phyloP scores from a whole-genome alignment of 495 filamentous ascomycete species.

The Podospora anserina region DNA sequence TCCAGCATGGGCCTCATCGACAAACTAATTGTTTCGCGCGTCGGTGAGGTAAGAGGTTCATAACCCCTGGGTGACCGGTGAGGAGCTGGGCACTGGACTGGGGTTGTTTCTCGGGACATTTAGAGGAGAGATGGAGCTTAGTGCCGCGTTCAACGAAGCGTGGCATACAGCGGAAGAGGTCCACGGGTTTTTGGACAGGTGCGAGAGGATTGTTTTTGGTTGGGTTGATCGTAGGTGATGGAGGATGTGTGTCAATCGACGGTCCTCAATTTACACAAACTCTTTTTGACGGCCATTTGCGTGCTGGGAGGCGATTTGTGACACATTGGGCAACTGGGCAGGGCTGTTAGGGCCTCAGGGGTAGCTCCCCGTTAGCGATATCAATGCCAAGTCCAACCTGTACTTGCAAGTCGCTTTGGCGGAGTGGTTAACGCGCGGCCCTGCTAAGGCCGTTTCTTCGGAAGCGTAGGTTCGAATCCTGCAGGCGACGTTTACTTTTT shows the following conservation, averaged over 20 bases:
- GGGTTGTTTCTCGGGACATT: slow-evolving; percentile 42
- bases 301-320: not conserved
- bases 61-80: slow-evolving; percentile 43
- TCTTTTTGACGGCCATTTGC: not conserved
- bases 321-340: not conserved
- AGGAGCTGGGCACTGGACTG: slow-evolving; percentile 38
- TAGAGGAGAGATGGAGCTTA: slow-evolving; percentile 33
- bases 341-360: not conserved
- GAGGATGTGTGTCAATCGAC: not conserved
- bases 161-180: slow-evolving; percentile 35
- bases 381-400: not conserved
- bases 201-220: slow-evolving; percentile 17
- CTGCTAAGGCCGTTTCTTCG: slow-evolving; percentile 31
- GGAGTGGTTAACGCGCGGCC: slow-evolving; percentile 29
- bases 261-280: not conserved
- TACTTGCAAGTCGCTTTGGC: slow-evolving; percentile 19
- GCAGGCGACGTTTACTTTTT: slow-evolving; percentile 19
- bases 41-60: slow-evolving; percentile 29
- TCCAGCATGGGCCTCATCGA: slow-evolving; percentile 42
- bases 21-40: slow-evolving; percentile 22
- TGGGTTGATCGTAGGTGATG: not conserved
- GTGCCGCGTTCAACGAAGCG: slow-evolving; percentile 42
- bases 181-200: slow-evolving; percentile 25
- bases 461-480: slow-evolving; percentile 33
- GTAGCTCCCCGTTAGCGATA: not conserved